Evolutionary conservation across 306 rosid species (phyloP).

Genomic region (Medicago lupulina): DNA sequence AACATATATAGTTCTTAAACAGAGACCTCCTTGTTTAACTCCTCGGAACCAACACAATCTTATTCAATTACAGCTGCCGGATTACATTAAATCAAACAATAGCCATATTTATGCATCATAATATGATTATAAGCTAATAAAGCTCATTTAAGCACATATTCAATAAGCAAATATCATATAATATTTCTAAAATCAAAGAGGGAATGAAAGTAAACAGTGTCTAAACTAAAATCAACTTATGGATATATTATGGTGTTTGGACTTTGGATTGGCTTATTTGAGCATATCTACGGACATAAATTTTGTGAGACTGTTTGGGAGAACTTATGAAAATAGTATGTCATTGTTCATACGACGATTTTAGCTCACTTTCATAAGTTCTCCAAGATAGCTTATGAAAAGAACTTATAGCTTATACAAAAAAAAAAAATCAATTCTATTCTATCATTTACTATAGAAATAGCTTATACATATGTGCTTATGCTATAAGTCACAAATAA

Average conservation of each 20-base stretch:
- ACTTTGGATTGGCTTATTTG: no score
- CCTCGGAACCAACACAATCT: neutral
- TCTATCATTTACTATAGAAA: no score
- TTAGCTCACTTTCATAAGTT: no score
- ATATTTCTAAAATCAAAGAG: neutral
- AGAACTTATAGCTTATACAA: no score
- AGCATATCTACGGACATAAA: no score
- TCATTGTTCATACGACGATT: no score
- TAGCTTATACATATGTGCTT: no score
- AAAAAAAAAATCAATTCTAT: no score
- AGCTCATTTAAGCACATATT: neutral
- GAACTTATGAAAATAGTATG: no score
- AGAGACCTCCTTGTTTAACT: conserved; percentile 1
- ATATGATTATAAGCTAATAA: neutral
- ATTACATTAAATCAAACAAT: conserved; percentile 23
- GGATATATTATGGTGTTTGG: neutral
- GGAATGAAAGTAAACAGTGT: neutral
- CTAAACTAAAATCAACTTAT: neutral
- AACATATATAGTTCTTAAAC: neutral
- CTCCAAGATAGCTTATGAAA: no score
- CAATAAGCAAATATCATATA: neutral
- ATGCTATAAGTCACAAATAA: no score
- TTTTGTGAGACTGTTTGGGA: no score
- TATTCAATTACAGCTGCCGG: neutral
- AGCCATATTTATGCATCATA: conserved; percentile 11